These are phyloP conservation scores for Chaetomium tenue DNA, from an alignment of 495 filamentous ascomycete genomes.

Conservation along the genomic window DNA sequence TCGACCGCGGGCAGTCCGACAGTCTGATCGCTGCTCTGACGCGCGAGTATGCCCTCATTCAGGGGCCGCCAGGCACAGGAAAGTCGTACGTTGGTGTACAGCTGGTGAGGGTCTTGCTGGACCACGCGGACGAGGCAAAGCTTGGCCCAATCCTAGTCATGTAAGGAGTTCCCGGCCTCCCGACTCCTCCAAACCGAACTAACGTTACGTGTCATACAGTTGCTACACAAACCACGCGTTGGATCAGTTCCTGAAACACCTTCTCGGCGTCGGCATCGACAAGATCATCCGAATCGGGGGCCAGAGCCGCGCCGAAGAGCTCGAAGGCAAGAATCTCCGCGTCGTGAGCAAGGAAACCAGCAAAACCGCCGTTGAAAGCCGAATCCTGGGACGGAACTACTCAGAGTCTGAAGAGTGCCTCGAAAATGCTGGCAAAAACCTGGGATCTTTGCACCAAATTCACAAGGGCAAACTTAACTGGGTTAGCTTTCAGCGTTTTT, in stretches of 20 bases:
- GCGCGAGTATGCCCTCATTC: constrained; percentile 61
- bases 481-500: background rate
- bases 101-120: constrained; percentile 59
- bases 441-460: background rate
- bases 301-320: constrained; percentile 59
- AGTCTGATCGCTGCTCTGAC: constrained; percentile 58
- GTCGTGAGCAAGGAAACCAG: constrained; percentile 30
- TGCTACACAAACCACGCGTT: constrained; percentile 74
- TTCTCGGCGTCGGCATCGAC: constrained; percentile 53
- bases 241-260: constrained; percentile 69
- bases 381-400: background rate
- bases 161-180: background rate
- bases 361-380: constrained; percentile 39
- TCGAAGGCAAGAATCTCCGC: constrained; percentile 51
- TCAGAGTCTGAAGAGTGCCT: constrained; percentile 5
- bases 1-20: constrained; percentile 45
- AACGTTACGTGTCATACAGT: constrained; percentile 11
- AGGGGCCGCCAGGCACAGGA: constrained; percentile 81
- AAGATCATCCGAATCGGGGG: constrained; percentile 70
- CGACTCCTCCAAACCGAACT: too few relatives aligned
- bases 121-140: constrained; percentile 47
- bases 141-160: constrained; percentile 65
- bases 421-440: background rate
- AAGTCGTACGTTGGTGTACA: constrained; percentile 64
- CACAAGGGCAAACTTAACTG: background rate